These are phyloP conservation scores for Platanthera zijinensis DNA, from an alignment of 106 monocot species.

Conservation along the genomic window DNA sequence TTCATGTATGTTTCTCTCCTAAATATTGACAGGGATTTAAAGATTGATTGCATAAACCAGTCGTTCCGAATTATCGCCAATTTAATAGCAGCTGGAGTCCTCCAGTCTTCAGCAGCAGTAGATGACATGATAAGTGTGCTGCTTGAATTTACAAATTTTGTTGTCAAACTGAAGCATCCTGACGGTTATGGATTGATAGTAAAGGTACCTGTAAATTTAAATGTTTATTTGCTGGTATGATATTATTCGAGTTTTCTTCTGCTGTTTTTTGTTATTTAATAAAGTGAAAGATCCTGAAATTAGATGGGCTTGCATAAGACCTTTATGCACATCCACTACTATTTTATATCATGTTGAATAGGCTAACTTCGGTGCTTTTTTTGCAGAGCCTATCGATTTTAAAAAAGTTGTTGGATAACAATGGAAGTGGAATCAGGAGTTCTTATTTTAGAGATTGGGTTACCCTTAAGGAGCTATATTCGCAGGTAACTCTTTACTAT, in stretches of 20 bases:
- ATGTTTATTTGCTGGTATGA: not conserved
- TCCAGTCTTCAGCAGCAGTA: constrained; percentile 38
- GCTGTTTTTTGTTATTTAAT: constrained; percentile 1
- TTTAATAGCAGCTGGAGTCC: constrained; percentile 51
- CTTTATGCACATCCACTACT: not conserved
- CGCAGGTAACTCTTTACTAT: constrained; percentile 40
- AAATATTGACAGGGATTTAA: constrained; percentile 50
- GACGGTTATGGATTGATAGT: constrained; percentile 46
- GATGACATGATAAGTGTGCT: constrained; percentile 59
- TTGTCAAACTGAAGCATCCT: constrained; percentile 43
- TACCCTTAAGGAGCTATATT: constrained; percentile 54
- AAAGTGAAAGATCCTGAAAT: not conserved
- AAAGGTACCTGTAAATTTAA: constrained; percentile 36
- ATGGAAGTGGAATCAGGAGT: constrained; percentile 29
- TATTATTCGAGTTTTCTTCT: not conserved
- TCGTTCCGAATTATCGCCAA: constrained; percentile 66
- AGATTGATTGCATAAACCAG: constrained; percentile 54
- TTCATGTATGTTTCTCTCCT: not conserved
- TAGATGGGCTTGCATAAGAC: not conserved
- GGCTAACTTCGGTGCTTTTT: constrained; percentile 2
- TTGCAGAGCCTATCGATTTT: constrained; percentile 66
- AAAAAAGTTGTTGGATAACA: constrained; percentile 65
- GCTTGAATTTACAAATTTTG: constrained; percentile 48
- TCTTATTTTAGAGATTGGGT: constrained; percentile 61
- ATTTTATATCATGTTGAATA: not conserved